phyloP scores from a whole-genome alignment of 129 eudicot species.

The Oenanthe sinensis region DNA sequence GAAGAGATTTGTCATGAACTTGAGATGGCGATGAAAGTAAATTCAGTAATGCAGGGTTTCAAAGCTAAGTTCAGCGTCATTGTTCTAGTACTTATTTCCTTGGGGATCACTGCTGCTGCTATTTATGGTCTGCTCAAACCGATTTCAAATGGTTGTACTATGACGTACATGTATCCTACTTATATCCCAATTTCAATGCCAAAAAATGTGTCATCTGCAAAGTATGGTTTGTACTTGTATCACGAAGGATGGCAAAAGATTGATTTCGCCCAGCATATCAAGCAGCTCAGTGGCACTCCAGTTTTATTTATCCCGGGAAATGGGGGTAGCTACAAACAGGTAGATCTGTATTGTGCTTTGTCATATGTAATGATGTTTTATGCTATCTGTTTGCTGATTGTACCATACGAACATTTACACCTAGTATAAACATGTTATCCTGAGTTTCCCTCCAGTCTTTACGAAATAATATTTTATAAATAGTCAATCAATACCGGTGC shows the following conservation, averaged over 20 bases:
- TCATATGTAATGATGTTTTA: neutral
- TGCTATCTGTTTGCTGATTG: neutral
- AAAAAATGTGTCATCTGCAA: conserved; percentile 36
- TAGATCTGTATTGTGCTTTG: conserved; percentile 12
- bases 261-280: conserved; percentile 66
- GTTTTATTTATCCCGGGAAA: conserved; percentile 93
- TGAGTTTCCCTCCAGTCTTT: neutral
- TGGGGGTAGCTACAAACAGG: conserved; percentile 99
- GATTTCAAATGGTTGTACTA: conserved; percentile 64
- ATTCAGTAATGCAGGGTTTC: conserved; percentile 30
- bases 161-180: conserved; percentile 98
- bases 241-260: conserved; percentile 95
- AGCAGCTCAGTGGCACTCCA: conserved; percentile 76
- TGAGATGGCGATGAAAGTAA: conserved; percentile 1
- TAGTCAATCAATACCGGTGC: neutral
- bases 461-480: neutral
- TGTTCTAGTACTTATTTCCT: conserved; percentile 26
- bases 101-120: conserved; percentile 42
- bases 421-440: neutral
- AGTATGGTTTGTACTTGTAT: conserved; percentile 71
- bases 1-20: conserved; percentile 7
- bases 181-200: conserved; percentile 71
- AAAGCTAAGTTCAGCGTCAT: conserved; percentile 43
- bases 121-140: conserved; percentile 55
- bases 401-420: neutral